Base-by-base conservation (phyloP, 2,329 filamentous ascomycete genomes). In the Penicillium thymicola region DNA sequence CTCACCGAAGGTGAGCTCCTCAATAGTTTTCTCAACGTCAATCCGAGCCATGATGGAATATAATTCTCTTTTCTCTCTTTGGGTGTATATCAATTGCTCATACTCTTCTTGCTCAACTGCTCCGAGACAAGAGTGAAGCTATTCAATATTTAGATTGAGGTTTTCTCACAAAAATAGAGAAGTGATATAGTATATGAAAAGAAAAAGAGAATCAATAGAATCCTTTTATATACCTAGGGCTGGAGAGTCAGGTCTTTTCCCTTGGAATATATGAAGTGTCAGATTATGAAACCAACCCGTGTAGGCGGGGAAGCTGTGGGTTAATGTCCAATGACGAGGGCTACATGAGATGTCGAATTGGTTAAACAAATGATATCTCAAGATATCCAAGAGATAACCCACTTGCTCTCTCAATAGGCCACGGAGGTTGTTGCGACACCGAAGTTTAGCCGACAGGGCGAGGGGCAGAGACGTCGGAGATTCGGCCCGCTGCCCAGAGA, bases 1-100 rank as follows among this genome's bases (percentile, higher is more conserved):
- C 68, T 87, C 84, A 53, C 84, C 81, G 42, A 83, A 68, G 10
- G 78, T 82, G 40, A 87, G 70, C 60, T 75, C 74, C 42, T 76
- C 73, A 36, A 86, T 68, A 63, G 84, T 83, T 63, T 81, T 77
- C 62, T 76, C 74, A 28, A 76, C 69, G 48, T 76, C 71, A 38
- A 72, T 64, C 18, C 65, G 67, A 48, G 67, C 58, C 73, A 74
- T 75, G 36, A 38, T 70, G 60, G 42, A 23, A 27, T 51, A 38
- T 4, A 18, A 18, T 38, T 16, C 7, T 32, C 4, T 32, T 10
- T 25, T 42, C 38, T 41, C 10, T 16, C 21, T 41, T 16, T n/a
- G 2, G 10, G 34, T 4, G 9, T 44, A n/a, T 27, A 34, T 23
- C 32, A 43, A 18, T 8, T 34, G 21, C 1, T 27, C 18, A 27